Base-by-base conservation (phyloP, 306 rosid species). In the Argentina anserina region DNA sequence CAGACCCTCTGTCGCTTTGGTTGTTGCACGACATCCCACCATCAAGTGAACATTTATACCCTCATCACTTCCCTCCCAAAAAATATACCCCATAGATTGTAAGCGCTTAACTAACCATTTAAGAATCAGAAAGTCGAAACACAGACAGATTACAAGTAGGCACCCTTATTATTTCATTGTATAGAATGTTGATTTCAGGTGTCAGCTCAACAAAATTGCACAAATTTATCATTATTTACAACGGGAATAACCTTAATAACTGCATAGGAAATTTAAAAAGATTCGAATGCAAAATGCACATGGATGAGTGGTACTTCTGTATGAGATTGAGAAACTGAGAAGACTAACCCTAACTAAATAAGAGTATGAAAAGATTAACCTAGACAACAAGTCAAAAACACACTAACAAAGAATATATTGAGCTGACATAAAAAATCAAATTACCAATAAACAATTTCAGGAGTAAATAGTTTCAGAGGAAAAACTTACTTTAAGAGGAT, bases 121-220 rank as follows among this genome's bases (percentile, higher is more conserved):
- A 39, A 18, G 49, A 43, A 43, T 1, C 18, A 11, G 4, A 12
- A 43, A 43, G 18, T 43, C 49, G 1, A 43, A 13, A 46, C 21
- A 46, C 15, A 12, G 15, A 15, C 21, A 13, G 0, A 46, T 0
- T 4, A 46, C 17, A 46, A 46, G n/a, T 46, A 17, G 21, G 52
- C 9, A 46, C 8, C n/a, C 47, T 42, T 42, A 93, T 90, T 84
- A 93, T 90, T 83, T 93, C 98, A 67, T 90, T 93, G 82, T 90
- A 93, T 21, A 96, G 87, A 63, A 93, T 6, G 74, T 90, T 89
- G 63, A 89, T 84, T 53, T 82, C 92, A 41, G 86, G 86, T 7
- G 97, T 93, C 80, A 93, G 71, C 79, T 90, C 90, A 71, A 93
- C 87, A 72, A 93, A 93, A 81, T 93, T 87, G 53, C 88, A 90